Evolutionary conservation across 2,329 filamentous ascomycete genomes (phyloP).

Genomic region (Rutstroemia sp.): DNA sequence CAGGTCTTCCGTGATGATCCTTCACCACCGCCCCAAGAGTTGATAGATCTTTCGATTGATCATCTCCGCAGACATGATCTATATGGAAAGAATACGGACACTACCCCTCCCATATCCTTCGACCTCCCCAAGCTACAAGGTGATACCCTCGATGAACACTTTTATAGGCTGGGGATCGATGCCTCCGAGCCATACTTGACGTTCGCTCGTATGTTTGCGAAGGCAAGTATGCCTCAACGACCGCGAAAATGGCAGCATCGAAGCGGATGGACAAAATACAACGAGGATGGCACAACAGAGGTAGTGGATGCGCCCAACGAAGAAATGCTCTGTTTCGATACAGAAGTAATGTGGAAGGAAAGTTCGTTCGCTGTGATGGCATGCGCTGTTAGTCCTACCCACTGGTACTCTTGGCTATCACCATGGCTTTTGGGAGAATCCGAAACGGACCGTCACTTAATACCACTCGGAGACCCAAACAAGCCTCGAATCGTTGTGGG

Average conservation of each 20-base stretch:
- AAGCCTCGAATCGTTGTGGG: constrained; percentile 75
- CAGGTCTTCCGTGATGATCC: constrained; percentile 67
- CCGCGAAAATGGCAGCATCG: constrained; percentile 65
- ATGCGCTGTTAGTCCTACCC: constrained; percentile 78
- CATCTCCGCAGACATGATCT: constrained; percentile 82
- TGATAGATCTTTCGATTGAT: constrained; percentile 73
- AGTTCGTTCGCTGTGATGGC: constrained; percentile 94
- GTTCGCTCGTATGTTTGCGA: constrained; percentile 67
- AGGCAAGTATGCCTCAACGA: constrained; percentile 48
- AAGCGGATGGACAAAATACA: constrained; percentile 95
- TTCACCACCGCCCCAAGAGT: constrained; percentile 54
- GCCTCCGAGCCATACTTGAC: constrained; percentile 77
- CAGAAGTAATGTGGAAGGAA: constrained; percentile 93
- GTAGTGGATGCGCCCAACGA: constrained; percentile 71
- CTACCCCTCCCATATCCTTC: constrained; percentile 69
- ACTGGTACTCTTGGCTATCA: constrained; percentile 97
- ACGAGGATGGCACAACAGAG: constrained; percentile 64
- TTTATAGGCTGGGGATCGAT: constrained; percentile 79
- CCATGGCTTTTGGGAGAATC: constrained; percentile 88
- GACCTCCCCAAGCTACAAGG: constrained; percentile 77
- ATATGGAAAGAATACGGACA: constrained; percentile 82
- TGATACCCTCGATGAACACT: constrained; percentile 83
- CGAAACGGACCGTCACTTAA: constrained; percentile 67
- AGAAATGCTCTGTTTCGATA: constrained; percentile 83
- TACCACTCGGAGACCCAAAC: constrained; percentile 74